Percentiles rank a stretch among this genome's conserved stretches.
phyloP scores from a whole-genome alignment of 2,329 filamentous ascomycete species.

The Aspergillus ibericus region DNA sequence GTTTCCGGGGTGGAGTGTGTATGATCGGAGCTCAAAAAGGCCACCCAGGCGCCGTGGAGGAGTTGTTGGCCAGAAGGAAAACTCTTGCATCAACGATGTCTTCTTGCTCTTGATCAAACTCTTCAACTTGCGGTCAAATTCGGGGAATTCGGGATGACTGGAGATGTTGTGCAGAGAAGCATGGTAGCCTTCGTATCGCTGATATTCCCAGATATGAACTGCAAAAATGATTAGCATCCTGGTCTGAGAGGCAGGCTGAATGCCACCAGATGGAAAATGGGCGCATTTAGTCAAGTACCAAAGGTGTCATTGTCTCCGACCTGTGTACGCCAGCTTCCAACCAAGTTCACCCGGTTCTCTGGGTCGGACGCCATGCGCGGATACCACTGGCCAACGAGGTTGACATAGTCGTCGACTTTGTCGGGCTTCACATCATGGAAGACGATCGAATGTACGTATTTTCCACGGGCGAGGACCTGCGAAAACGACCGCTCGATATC shows the following conservation, averaged over 20 bases:
- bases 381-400: slow-evolving; percentile 88
- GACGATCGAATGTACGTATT: slow-evolving; percentile 97
- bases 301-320: slow-evolving; percentile 97
- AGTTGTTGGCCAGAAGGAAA: slow-evolving; percentile 98
- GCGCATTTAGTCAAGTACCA: slow-evolving; percentile 56
- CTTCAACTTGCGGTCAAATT: slow-evolving; percentile 82
- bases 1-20: slow-evolving; percentile 93
- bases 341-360: slow-evolving; percentile 91
- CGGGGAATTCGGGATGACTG: slow-evolving; percentile 76
- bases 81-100: slow-evolving; percentile 96
- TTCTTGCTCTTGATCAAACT: slow-evolving; percentile 80
- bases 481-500: slow-evolving; percentile 97
- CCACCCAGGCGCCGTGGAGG: slow-evolving; percentile 86
- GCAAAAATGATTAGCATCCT: slow-evolving; percentile 30
- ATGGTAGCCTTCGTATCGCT: slow-evolving; percentile 95
- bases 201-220: slow-evolving; percentile 99
- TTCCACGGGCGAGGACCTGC: slow-evolving; percentile 89
- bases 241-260: background rate
- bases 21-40: slow-evolving; percentile 92
- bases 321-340: slow-evolving; percentile 97
- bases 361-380: slow-evolving; percentile 79
- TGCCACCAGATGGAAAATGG: background rate
- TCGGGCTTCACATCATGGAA: slow-evolving; percentile 95
- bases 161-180: slow-evolving; percentile 83
- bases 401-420: slow-evolving; percentile 90